Evolutionary conservation across 805 yeast genomes (phyloP).

Genomic region (Suhomyces sp.): DNA sequence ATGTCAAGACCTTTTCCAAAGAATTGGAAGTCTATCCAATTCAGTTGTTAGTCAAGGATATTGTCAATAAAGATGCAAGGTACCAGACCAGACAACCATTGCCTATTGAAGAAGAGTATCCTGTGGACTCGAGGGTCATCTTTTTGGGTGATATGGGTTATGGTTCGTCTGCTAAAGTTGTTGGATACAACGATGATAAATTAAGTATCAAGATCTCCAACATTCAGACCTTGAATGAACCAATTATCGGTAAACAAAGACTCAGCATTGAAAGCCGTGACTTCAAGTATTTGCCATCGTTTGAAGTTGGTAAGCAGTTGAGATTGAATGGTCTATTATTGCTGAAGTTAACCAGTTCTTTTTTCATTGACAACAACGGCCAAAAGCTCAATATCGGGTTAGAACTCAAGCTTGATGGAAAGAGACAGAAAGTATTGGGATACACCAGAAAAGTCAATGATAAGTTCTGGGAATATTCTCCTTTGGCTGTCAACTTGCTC

Average conservation of each 20-base stretch:
- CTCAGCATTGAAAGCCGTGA: conserved; percentile 54
- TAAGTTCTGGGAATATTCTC: conserved; percentile 75
- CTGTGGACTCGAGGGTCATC: conserved; percentile 64
- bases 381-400: conserved; percentile 68
- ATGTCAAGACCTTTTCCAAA: conserved; percentile 63
- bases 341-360: conserved; percentile 75
- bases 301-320: conserved; percentile 57
- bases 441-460: conserved; percentile 66
- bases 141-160: conserved; percentile 85
- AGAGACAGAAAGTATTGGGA: conserved; percentile 82
- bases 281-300: conserved; percentile 62
- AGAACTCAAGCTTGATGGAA: conserved; percentile 76
- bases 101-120: conserved; percentile 81
- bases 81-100: conserved; percentile 67
- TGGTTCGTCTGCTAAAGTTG: conserved; percentile 72
- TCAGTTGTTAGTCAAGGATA: conserved; percentile 74
- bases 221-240: conserved; percentile 47
- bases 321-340: conserved; percentile 61
- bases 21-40: conserved; percentile 63
- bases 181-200: conserved; percentile 49
- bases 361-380: conserved; percentile 50
- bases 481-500: conserved; percentile 65
- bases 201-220: conserved; percentile 50
- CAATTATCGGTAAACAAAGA: conserved; percentile 60
- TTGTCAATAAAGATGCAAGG: conserved; percentile 71